Evolutionary conservation across 306 rosid species (phyloP), one percentile per base, ranked within the genome.

Genomic region (Dryas octopetala): DNA sequence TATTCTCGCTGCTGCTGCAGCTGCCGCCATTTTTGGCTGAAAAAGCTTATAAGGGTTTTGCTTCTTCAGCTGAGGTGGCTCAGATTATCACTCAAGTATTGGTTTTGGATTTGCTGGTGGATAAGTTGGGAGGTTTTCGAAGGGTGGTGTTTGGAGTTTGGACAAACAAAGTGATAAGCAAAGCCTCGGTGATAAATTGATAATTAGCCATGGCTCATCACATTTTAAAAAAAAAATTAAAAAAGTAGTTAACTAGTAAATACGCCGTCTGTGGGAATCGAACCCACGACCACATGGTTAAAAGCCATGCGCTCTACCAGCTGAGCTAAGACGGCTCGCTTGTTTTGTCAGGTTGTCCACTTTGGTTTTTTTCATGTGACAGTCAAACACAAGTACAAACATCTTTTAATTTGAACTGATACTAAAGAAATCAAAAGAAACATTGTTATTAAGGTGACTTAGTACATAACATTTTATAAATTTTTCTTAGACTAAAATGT

Each of bases 1-100:
- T 55, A 88, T 68, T 86, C 96, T 88, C 49, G 48, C 80, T 2
- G 76, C 88, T 12, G 71, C 81, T 6, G 71, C 76, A 52, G 83
- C 83, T 77, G 55, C 68, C 28, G 91, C 91, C 94, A 91, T 88
- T 75, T 75, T 43, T 45, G 1, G 6, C 26, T 5, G 6, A 16
- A 54, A 32, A 12, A 7, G 12, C 9, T 50, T 17, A 4, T 2
- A 48, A 45, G 12, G 26, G 68, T 19, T 59, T 17, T 41, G 12
- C 7, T 16, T 51, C 13, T n/a, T 69, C 15, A 9, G 61, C 3
- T 69, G 38, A 9, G 68, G 7, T 65, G 44, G 49, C 46, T 16
- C 19, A 15, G 66, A 5, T 61, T 44, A 32, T 61, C 44, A 45
- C 17, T 45, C 7, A 15, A 62, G 47, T 7, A 38, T 14, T 7